A percentile compares a stretch with the other conserved stretches of the same genome.
Evolutionary conservation across 176 grass and related monocot genomes (phyloP).

Genomic region (Oryza glaberrima): DNA sequence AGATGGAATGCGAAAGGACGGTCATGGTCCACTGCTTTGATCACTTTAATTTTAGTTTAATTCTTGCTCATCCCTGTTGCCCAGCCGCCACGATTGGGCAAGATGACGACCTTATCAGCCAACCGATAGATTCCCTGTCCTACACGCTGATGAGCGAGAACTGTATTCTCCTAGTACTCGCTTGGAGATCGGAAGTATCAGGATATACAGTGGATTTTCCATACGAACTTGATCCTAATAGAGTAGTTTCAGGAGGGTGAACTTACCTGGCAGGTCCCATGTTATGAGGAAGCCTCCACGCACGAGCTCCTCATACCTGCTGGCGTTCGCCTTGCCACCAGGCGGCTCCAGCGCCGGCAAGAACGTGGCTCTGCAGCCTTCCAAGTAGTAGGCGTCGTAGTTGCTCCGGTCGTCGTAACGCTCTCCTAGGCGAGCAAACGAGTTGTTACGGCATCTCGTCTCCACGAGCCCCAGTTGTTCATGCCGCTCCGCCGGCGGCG

Average conservation of each 20-base stretch:
- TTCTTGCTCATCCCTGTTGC: background rate
- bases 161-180: too few species aligned
- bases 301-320: background rate
- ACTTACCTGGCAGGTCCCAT: background rate
- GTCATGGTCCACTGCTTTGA: background rate
- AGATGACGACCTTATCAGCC: background rate
- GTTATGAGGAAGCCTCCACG: background rate
- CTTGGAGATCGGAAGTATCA: background rate
- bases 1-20: too few species aligned
- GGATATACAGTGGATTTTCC: background rate
- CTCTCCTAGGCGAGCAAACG: background rate
- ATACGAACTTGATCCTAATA: background rate
- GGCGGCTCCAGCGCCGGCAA: background rate
- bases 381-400: background rate
- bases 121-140: background rate
- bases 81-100: background rate
- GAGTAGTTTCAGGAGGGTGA: background rate
- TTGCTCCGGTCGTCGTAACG: background rate
- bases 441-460: background rate
- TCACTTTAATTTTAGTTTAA: background rate
- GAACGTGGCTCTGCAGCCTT: background rate
- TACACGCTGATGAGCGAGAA: too few species aligned
- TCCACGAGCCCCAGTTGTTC: background rate
- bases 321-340: background rate
- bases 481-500: background rate